phyloP scores from a whole-genome alignment of 371 early-diverging fungal species.

The Batrachochytrium dendrobatidis region DNA sequence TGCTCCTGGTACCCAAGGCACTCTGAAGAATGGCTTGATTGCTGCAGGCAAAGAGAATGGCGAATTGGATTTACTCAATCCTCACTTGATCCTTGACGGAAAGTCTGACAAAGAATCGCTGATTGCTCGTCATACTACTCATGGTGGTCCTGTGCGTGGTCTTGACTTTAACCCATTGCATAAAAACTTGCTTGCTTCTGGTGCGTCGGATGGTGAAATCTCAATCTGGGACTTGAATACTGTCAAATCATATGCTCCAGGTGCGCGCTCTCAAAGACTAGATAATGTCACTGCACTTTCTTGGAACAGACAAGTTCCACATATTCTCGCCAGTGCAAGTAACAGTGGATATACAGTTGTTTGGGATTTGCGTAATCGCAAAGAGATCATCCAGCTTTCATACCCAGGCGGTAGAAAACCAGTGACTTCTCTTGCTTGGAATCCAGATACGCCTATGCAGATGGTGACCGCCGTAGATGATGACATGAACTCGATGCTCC shows the following conservation, averaged over 20 bases:
- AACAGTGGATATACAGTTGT: conserved; percentile 88
- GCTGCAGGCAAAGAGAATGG: conserved; percentile 96
- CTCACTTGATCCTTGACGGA: conserved; percentile 56
- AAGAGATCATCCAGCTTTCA: conserved; percentile 76
- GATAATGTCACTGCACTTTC: conserved; percentile 82
- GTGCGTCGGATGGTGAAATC: conserved; percentile 84
- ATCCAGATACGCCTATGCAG: conserved; percentile 92
- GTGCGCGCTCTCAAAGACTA: conserved; percentile 66
- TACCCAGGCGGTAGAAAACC: conserved; percentile 51
- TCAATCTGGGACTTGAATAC: conserved; percentile 91
- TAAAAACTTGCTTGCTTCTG: conserved; percentile 79
- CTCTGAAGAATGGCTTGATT: conserved; percentile 68
- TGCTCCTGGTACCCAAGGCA: conserved; percentile 29
- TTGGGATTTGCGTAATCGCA: conserved; percentile 86
- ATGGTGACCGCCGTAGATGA: conserved; percentile 86
- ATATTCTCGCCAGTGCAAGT: conserved; percentile 87
- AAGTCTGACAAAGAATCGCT: conserved; percentile 21
- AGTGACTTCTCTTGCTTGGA: conserved; percentile 86
- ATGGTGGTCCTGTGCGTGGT: conserved; percentile 83
- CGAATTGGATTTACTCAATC: conserved; percentile 83
- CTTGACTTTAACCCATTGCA: conserved; percentile 89
- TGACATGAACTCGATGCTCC: conserved; percentile 76
- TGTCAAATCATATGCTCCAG: conserved; percentile 76
- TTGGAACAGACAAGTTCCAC: conserved; percentile 91
- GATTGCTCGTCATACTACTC: conserved; percentile 62